Evolutionary conservation across 441 rosid species (phyloP).

Genomic region (Flueggea neowawraea): DNA sequence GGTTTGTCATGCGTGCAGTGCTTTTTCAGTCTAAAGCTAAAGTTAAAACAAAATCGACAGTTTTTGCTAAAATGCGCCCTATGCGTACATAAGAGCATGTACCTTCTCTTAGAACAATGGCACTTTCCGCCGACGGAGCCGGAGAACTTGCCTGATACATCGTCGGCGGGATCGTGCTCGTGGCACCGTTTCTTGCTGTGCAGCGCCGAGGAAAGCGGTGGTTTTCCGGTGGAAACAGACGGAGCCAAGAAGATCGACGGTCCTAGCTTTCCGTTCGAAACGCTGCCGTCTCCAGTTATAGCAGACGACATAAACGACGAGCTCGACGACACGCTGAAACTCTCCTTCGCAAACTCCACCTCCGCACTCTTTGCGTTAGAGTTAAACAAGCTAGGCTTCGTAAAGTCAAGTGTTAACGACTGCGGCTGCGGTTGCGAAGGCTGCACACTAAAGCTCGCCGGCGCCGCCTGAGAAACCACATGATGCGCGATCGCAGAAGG

Average conservation of each 20-base stretch:
- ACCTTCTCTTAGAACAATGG: conserved; percentile 93
- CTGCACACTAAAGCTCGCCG: conserved; percentile 26
- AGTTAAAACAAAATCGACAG: neutral
- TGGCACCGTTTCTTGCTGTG: conserved; percentile 62
- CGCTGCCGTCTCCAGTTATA: conserved; percentile 90
- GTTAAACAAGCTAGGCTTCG: conserved; percentile 52
- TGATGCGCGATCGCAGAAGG: conserved; percentile 4
- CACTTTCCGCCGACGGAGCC: conserved; percentile 65
- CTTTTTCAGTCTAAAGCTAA: conserved; percentile 4
- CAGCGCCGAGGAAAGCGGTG: conserved; percentile 63
- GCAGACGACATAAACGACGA: conserved; percentile 86
- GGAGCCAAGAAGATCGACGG: conserved; percentile 57
- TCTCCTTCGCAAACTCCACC: conserved; percentile 64
- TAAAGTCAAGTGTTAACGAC: conserved; percentile 79
- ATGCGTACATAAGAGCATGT: conserved; percentile 16
- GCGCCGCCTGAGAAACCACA: conserved; percentile 11
- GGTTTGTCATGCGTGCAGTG: too few relatives aligned
- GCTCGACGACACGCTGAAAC: conserved; percentile 66
- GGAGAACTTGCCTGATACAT: conserved; percentile 23
- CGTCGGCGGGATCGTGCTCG: conserved; percentile 67
- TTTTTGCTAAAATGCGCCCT: conserved; percentile 13
- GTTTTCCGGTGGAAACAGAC: conserved; percentile 59
- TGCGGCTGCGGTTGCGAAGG: conserved; percentile 35
- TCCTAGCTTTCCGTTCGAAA: conserved; percentile 75
- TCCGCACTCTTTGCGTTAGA: conserved; percentile 45